phyloP scores from a whole-genome alignment of 176 grass and related monocot species.

The Ensete glaucum region DNA sequence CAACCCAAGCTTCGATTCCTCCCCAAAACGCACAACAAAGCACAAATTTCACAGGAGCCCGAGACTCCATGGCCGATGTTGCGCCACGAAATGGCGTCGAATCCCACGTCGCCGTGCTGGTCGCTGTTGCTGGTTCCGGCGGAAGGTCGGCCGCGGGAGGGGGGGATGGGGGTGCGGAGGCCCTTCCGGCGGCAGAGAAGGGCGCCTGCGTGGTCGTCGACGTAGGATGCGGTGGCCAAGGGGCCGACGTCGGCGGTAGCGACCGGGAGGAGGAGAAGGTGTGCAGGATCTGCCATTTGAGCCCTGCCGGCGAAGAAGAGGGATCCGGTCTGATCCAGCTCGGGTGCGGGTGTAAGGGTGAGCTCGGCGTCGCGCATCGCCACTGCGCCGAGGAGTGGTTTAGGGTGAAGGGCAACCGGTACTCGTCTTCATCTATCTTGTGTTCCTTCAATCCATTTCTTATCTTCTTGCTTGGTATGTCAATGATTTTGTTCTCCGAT shows the following conservation, averaged over 20 bases:
- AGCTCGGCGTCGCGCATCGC: slow-evolving; percentile 43
- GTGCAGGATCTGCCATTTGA: slow-evolving; percentile 69
- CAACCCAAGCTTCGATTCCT: too few species aligned
- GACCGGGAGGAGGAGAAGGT: neutral
- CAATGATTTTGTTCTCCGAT: too few species aligned
- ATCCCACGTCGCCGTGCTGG: neutral
- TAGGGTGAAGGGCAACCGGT: slow-evolving; percentile 56
- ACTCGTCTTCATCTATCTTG: neutral
- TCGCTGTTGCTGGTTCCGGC: neutral
- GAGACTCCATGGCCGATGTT: too few species aligned
- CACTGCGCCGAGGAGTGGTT: slow-evolving; percentile 75
- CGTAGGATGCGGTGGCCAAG: neutral
- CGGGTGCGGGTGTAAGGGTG: slow-evolving; percentile 58
- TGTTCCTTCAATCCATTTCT: neutral
- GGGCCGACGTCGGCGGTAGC: neutral
- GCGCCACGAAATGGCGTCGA: too few species aligned
- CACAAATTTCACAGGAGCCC: too few species aligned
- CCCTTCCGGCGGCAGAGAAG: neutral
- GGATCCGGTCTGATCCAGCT: slow-evolving; percentile 43
- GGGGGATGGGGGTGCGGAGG: neutral
- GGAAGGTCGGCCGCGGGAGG: slow-evolving; percentile 8
- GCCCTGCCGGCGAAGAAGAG: slow-evolving; percentile 12
- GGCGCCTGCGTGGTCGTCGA: slow-evolving; percentile 8
- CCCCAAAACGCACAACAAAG: too few species aligned
- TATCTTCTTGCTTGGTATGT: too few species aligned